phyloP scores from a whole-genome alignment of 345 rosid genomes.

The Melaleuca quinquenervia region DNA sequence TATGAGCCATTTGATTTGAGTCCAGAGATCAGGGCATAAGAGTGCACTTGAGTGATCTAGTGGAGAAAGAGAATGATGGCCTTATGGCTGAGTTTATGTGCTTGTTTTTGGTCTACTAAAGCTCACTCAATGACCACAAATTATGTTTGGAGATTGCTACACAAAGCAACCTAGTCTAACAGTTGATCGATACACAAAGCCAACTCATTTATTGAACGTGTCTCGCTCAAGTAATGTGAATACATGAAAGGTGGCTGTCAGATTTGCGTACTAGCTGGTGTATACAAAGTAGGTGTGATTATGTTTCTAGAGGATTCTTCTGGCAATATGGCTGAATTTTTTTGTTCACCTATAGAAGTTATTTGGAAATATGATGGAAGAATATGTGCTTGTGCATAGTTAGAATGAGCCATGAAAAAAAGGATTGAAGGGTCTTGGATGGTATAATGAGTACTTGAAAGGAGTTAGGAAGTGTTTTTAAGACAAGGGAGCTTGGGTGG shows the following conservation, averaged over 20 bases:
- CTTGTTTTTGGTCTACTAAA: neutral
- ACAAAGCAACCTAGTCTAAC: neutral
- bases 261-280: neutral
- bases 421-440: neutral
- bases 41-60: neutral
- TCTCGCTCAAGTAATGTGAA: neutral
- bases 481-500: neutral
- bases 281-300: neutral
- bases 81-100: neutral
- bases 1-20: neutral
- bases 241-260: neutral
- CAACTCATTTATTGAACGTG: neutral
- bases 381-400: neutral
- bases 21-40: neutral
- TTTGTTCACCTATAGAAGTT: neutral
- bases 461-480: neutral
- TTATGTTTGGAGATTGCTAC: neutral
- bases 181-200: neutral
- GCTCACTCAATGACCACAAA: neutral
- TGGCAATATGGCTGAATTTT: neutral
- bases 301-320: neutral
- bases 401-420: neutral
- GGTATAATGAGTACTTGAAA: neutral
- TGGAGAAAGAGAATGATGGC: neutral
- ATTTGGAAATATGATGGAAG: neutral